Evolutionary conservation across 306 rosid species (phyloP).

Genomic region (Purshia tridentata): DNA sequence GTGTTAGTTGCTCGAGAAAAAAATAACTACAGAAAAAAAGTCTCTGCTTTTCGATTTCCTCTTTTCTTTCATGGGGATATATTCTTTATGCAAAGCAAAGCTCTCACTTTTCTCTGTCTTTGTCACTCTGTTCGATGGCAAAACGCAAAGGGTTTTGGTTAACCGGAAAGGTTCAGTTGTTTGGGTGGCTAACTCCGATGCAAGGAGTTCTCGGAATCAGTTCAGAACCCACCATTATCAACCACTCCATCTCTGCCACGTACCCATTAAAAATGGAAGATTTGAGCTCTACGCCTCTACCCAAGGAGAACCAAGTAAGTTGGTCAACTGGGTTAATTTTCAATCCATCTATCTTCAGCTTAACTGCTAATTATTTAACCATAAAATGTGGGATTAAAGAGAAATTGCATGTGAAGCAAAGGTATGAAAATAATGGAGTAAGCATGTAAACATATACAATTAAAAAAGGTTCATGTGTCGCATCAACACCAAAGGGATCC

Average conservation of each 20-base stretch:
- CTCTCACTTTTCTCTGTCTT: background rate
- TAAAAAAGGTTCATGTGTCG: slow-evolving; percentile 43
- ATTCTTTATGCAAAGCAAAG: slow-evolving; percentile 20
- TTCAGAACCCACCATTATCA: slow-evolving; percentile 23
- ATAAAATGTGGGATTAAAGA: slow-evolving; percentile 28
- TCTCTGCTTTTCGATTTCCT: background rate
- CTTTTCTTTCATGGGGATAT: slow-evolving; percentile 26
- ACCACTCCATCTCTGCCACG: slow-evolving; percentile 45
- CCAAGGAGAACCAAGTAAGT: slow-evolving; percentile 35
- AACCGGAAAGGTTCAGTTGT: slow-evolving; percentile 12
- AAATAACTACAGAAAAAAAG: background rate
- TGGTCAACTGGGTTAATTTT: slow-evolving; percentile 49
- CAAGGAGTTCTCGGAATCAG: slow-evolving; percentile 20
- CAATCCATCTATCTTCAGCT: slow-evolving; percentile 6
- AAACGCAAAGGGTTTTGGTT: slow-evolving; percentile 12
- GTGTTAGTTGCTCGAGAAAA: slow-evolving; percentile 20
- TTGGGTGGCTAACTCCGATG: slow-evolving; percentile 36
- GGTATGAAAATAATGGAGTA: slow-evolving; percentile 43
- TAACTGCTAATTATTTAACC: slow-evolving; percentile 25
- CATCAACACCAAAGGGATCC: slow-evolving; percentile 47
- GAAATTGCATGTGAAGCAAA: slow-evolving; percentile 49
- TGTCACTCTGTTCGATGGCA: background rate
- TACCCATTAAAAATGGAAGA: background rate
- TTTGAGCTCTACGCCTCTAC: background rate
- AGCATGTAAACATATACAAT: slow-evolving; percentile 32